Evolutionary conservation across 176 grass and related monocot species (phyloP), one percentile per base, ranked within the genome.

Genomic region (Triticum turgidum): DNA sequence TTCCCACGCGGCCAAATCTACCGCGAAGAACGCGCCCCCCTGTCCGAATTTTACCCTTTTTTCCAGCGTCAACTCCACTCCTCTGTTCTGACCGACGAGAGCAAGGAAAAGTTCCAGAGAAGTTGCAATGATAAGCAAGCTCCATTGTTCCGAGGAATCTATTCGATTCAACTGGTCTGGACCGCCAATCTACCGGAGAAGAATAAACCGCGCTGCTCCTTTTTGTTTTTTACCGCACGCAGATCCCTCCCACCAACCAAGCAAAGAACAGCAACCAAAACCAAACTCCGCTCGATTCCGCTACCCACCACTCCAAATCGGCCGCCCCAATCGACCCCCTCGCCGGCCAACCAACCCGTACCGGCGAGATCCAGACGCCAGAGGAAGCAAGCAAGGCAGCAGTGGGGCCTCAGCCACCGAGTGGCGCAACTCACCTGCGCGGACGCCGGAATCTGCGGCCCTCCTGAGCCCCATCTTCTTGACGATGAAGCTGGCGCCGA

Each of bases 401-500:
- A 27, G 45, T 27, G 73, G 73, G 22, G 44, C 29, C 79, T 12
- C 29, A 12, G 33, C 64, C 89, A 65, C 73, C 30, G 80, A 39
- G 65, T 39, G 22, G 17, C 24, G 65, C 42, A 13, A 65, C 84
- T 90, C 77, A 97, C 95, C 95, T 47, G 95, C 95, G 72, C 91
- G 91, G 83, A 93, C 69, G 67, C 95, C 95, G 68, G 91, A 89
- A 24, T 87, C 86, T 45, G 88, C 95, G 27, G 95, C 95, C 82
- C 90, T 93, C 71, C 82, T 69, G 83, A 94, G 88, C 20, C 95
- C 95, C 90, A 92, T 93, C 87, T 98, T 98, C 91, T 98, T 98
- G 39, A 98, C 86, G 90, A 98, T 98, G 89, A 98, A 98, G 87
- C 95, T 98, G 62, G 93, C 91, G n/a, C 95, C 95, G 85, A 98